Evolutionary conservation across 139 green algal species (phyloP).

Genomic region (Chlamydomonas incerta): DNA sequence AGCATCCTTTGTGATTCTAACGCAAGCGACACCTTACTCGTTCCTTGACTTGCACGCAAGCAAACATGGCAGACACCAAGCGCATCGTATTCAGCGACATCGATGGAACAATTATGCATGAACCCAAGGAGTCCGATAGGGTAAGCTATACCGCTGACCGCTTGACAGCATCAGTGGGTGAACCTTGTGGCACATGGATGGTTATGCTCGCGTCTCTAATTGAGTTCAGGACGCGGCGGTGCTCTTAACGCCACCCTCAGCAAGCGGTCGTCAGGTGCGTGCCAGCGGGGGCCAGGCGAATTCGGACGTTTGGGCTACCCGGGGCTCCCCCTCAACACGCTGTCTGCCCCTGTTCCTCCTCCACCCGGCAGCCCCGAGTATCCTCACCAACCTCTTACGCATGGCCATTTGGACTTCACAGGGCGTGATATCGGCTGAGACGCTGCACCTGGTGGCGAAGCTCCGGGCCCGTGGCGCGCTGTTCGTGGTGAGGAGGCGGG

Average conservation of each 20-base stretch:
- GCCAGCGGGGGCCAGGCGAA: too few species aligned
- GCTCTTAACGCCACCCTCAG: constrained; percentile 62
- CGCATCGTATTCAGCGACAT: constrained; percentile 67
- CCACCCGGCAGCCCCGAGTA: neutral
- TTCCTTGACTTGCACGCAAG: too few species aligned
- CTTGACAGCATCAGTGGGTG: neutral
- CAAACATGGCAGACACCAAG: neutral
- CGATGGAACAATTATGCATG: constrained; percentile 73
- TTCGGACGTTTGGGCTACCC: too few species aligned
- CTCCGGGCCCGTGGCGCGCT: constrained; percentile 48
- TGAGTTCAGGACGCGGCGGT: constrained; percentile 47
- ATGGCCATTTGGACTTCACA: neutral
- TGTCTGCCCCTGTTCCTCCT: neutral
- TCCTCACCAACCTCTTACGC: neutral
- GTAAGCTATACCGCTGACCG: neutral
- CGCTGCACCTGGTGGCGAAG: constrained; percentile 48
- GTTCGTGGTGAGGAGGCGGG: constrained; percentile 45
- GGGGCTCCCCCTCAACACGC: neutral
- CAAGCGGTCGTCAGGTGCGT: constrained; percentile 62
- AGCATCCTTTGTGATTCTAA: too few species aligned
- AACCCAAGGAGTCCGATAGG: constrained; percentile 38
- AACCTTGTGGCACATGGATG: too few species aligned
- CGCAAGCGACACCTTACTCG: too few species aligned
- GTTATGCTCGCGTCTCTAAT: neutral
- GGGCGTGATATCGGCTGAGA: constrained; percentile 58